Percentiles rank a stretch among this genome's conserved stretches.
Evolutionary conservation across 2,329 filamentous ascomycete genomes (phyloP).

Genomic region (Ambrosiella xylebori): DNA sequence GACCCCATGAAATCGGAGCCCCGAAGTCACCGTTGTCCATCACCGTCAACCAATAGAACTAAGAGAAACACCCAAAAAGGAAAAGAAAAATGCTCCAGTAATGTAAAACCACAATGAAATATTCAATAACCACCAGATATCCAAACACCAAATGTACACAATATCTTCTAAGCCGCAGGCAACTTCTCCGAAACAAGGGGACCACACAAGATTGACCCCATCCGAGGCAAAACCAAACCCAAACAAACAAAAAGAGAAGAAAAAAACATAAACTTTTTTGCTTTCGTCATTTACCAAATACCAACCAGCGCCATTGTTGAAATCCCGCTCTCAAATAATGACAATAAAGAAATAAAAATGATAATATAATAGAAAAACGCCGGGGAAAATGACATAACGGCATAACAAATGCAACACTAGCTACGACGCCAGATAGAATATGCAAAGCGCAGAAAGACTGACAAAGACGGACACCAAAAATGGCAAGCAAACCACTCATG

Average conservation of each 20-base stretch:
- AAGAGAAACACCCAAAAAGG: neutral
- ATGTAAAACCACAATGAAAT: neutral
- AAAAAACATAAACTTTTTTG: constrained; percentile 6
- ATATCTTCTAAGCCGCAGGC: too few relatives aligned
- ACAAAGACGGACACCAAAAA: neutral
- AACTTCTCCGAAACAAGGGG: too few relatives aligned
- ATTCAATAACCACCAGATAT: too few relatives aligned
- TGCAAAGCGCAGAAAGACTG: neutral
- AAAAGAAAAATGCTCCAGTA: neutral
- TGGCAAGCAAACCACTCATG: constrained; percentile 19
- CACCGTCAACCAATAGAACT: neutral
- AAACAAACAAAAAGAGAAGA: too few relatives aligned
- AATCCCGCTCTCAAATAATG: neutral
- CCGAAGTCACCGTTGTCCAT: neutral
- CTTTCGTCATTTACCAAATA: constrained; percentile 9
- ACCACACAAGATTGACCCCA: too few relatives aligned
- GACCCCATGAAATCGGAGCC: too few relatives aligned
- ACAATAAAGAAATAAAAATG: constrained; percentile 3
- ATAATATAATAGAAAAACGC: constrained; percentile 2
- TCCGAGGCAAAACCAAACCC: too few relatives aligned
- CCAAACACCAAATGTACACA: too few relatives aligned
- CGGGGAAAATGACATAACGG: neutral
- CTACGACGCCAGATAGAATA: constrained; percentile 1
- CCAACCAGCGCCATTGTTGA: constrained; percentile 9
- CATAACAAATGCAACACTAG: neutral